These are phyloP conservation scores for Paramecium sonneborni DNA, from an alignment of 73 alveolate genomes.

Conservation along the genomic window DNA sequence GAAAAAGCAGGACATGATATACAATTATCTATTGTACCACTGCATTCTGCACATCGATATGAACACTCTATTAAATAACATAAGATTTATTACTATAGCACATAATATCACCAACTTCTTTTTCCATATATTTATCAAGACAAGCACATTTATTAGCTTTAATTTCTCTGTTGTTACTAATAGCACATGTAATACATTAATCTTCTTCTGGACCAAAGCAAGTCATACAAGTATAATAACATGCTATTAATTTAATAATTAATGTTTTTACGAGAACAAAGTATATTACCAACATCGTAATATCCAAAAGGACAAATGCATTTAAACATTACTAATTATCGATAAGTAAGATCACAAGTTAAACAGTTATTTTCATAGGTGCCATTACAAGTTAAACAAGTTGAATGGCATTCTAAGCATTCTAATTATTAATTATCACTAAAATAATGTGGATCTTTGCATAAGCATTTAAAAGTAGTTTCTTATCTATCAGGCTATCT, in stretches of 20 bases:
- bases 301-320: neutral
- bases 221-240: neutral
- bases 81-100: neutral
- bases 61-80: neutral
- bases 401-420: neutral
- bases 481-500: neutral
- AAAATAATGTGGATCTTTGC: neutral
- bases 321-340: neutral
- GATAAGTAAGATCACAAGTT: neutral
- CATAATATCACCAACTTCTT: neutral
- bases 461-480: neutral
- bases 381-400: neutral
- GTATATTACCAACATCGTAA: neutral
- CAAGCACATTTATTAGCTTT: neutral
- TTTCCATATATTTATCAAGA: neutral
- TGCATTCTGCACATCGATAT: neutral
- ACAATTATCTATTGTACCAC: neutral
- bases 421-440: neutral
- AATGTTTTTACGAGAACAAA: neutral
- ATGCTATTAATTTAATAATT: neutral
- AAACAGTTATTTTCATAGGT: neutral
- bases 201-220: neutral
- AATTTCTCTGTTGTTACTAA: neutral
- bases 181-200: neutral
- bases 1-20: neutral